A percentile compares a stretch with the other conserved stretches of the same genome.
phyloP scores from a whole-genome alignment of 2,329 filamentous ascomycete species.

The Talaromyces verruculosus region DNA sequence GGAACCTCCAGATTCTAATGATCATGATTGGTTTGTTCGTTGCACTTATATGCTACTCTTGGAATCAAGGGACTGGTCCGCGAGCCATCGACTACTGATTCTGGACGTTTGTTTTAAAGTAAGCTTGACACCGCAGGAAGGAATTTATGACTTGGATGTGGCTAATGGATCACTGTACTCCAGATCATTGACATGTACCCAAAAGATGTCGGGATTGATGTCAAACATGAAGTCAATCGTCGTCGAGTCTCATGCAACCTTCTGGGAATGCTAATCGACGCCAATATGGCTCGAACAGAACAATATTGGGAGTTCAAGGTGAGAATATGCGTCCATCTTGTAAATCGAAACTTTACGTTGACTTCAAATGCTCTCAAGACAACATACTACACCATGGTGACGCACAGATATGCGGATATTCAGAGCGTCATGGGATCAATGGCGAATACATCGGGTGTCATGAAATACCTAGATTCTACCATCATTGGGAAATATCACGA shows the following conservation, averaged over 20 bases:
- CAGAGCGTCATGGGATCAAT: not conserved
- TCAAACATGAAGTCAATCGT: constrained; percentile 52
- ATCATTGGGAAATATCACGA: not conserved
- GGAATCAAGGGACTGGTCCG: constrained; percentile 2
- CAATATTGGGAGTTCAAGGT: constrained; percentile 44
- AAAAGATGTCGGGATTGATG: constrained; percentile 23
- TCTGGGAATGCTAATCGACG: constrained; percentile 52
- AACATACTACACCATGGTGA: constrained; percentile 2
- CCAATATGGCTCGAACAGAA: constrained; percentile 51
- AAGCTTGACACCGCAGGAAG: not conserved
- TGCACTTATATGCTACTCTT: constrained; percentile 12
- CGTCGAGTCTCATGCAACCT: constrained; percentile 71
- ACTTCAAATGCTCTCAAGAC: not conserved
- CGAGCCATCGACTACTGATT: not conserved
- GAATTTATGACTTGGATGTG: too few relatives aligned
- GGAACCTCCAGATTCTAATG: constrained; percentile 2
- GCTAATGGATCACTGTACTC: constrained; percentile 36
- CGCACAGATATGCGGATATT: not conserved
- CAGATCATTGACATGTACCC: constrained; percentile 45
- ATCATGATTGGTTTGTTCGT: constrained; percentile 20
- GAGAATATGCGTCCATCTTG: not conserved
- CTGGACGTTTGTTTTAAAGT: constrained; percentile 8
- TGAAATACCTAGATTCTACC: not conserved
- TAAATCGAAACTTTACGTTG: not conserved
- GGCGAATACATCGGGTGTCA: not conserved